Evolutionary conservation across 805 yeast species (phyloP).

Genomic region (Candida loeiensis): DNA sequence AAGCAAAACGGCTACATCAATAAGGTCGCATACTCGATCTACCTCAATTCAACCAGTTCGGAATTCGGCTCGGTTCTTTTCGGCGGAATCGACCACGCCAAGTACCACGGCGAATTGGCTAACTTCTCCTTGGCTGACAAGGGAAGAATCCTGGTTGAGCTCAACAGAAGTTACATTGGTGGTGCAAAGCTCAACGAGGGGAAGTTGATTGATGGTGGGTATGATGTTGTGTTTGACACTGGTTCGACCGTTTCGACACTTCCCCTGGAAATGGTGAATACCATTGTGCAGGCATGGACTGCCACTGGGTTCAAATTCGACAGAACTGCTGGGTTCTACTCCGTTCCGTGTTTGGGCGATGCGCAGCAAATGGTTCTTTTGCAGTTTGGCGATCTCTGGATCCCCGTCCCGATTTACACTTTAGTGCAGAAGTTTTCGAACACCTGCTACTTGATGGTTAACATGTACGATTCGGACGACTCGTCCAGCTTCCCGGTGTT

Average conservation of each 20-base stretch:
- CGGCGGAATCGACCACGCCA: constrained; percentile 69
- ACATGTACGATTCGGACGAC: constrained; percentile 2
- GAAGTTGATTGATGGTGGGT: constrained; percentile 3
- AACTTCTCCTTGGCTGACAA: constrained; percentile 7
- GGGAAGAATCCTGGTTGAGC: constrained; percentile 5
- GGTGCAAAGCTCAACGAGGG: constrained; percentile 1
- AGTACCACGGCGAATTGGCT: constrained; percentile 50
- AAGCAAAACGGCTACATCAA: constrained; percentile 54
- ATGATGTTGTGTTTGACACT: constrained; percentile 8
- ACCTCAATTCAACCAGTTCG: constrained; percentile 44
- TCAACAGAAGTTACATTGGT: constrained; percentile 5
- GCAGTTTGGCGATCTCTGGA: constrained; percentile 7
- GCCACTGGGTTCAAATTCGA: constrained; percentile 6
- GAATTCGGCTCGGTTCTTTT: constrained; percentile 56
- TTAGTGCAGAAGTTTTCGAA: constrained; percentile 8
- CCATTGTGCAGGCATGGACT: constrained; percentile 7
- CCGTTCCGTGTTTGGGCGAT: constrained; percentile 7
- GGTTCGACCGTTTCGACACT: constrained; percentile 8
- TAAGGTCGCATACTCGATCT: constrained; percentile 59
- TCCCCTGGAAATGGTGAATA: constrained; percentile 8
- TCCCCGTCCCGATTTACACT: constrained; percentile 7
- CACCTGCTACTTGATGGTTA: constrained; percentile 9
- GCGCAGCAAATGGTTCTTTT: constrained; percentile 2
- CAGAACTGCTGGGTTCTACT: constrained; percentile 6
- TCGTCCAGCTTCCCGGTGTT: constrained; percentile 19